Evolutionary conservation across 805 yeast genomes (phyloP), one percentile per base, ranked within the genome.

Genomic region (Saturnispora dispora): DNA sequence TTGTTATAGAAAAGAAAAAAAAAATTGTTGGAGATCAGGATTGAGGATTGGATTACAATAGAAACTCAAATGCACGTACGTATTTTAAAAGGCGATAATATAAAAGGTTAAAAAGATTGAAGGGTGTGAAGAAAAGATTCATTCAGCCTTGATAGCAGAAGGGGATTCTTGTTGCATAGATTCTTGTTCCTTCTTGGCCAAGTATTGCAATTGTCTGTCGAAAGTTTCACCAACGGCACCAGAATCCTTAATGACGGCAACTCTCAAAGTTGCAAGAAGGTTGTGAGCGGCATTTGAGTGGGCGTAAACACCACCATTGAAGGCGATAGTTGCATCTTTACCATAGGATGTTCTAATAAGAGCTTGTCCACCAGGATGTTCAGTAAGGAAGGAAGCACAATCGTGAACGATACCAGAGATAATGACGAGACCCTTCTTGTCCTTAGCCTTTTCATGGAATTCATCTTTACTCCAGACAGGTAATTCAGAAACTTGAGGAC

Each of bases 251-350:
- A 85, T 77, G 41, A 86, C 84, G 25, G 91, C 93, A 17, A 86
- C 81, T 74, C 95, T 81, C 86, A 85, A 78, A 15, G 85, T 81
- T 18, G 91, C 88, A 67, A 86, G 75, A 63, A 85, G 70, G 67
- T 86, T 86, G 66, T 84, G 89, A 22, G 93, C 95, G 55, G 95
- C 93, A 60, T 85, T 86, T 8, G 91, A 83, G 63, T 86, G 95
- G 11, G 85, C 80, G 63, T 86, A 86, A 30, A 86, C 93, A 63
- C 88, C 90, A 64, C 95, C 95, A 63, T 83, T 83, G 74, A 86
- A 86, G 1, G 90, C 93, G 63, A 77, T 78, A 13, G 91, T 83
- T 27, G 91, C 91, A 66, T 86, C 93, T 65, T 84, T 85, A 60
- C 91, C 90, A 54, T 77, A 69, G 2, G 90, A 81, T 33, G 89